Conservation (phyloP, 768 basidiomycete genomes). For the Boletus subcaerulescens region DNA sequence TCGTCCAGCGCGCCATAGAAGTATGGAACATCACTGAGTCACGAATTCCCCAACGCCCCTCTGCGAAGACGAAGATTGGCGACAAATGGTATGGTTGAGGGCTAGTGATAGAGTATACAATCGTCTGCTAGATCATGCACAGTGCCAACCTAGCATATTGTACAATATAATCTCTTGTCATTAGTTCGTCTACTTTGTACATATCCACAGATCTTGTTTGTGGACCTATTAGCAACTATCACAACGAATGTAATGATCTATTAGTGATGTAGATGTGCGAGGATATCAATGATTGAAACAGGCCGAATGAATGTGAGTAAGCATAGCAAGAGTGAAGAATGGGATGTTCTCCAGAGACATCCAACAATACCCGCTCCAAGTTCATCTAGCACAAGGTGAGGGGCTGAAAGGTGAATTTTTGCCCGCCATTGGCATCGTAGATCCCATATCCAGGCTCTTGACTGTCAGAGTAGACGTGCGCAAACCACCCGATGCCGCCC, state of each 20-base stretch:
- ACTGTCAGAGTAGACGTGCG: constrained; percentile 70
- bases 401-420: constrained; percentile 67
- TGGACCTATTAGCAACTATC: too few species aligned
- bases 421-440: constrained; percentile 43
- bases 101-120: neutral
- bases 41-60: constrained; percentile 70
- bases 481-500: constrained; percentile 79
- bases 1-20: constrained; percentile 74
- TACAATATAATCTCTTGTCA: constrained; percentile 17
- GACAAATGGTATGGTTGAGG: constrained; percentile 70
- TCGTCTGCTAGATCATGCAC: constrained; percentile 1
- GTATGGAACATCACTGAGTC: constrained; percentile 78
- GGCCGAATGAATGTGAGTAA: neutral
- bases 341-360: neutral
- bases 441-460: constrained; percentile 72
- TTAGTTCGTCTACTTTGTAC: neutral
- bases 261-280: neutral
- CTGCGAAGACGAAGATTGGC: constrained; percentile 53
- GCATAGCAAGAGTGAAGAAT: neutral
- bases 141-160: constrained; percentile 4
- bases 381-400: constrained; percentile 51
- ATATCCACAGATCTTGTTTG: neutral
- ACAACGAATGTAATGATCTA: neutral
- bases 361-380: neutral
- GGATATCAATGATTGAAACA: too few species aligned